Percentiles rank a stretch among this genome's conserved stretches.
Conservation (phyloP, 768 basidiomycete genomes). For the Russula lepida region DNA sequence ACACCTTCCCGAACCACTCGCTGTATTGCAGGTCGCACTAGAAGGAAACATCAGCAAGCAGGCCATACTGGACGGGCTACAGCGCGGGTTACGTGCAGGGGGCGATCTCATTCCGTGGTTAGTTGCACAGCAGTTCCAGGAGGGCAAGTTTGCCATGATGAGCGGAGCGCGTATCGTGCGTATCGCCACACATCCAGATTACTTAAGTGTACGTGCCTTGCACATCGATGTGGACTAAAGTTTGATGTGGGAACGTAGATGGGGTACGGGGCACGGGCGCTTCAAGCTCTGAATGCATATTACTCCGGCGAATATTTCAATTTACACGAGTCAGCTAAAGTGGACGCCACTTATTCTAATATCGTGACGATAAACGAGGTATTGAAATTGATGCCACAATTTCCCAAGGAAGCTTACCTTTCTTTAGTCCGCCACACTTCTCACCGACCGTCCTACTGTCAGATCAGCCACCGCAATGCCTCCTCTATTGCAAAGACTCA, state of each 20-base stretch:
- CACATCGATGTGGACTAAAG: conserved; percentile 3
- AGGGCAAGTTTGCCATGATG: conserved; percentile 84
- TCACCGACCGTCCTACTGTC: conserved; percentile 71
- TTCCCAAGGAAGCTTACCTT: neutral
- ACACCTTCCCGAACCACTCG: conserved; percentile 90
- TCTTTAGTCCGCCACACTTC: conserved; percentile 43
- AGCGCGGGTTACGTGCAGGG: conserved; percentile 74
- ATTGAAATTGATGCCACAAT: conserved; percentile 16
- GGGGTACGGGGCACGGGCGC: conserved; percentile 90
- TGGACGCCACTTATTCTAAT: conserved; percentile 54
- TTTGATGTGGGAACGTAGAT: conserved; percentile 44
- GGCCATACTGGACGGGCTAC: conserved; percentile 77
- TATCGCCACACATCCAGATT: conserved; percentile 94
- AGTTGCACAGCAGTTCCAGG: conserved; percentile 91
- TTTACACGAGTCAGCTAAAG: conserved; percentile 56
- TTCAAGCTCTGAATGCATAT: conserved; percentile 81
- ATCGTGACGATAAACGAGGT: conserved; percentile 42
- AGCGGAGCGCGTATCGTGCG: conserved; percentile 89
- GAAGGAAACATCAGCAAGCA: conserved; percentile 88
- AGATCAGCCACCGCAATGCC: conserved; percentile 78
- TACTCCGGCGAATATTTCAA: conserved; percentile 91
- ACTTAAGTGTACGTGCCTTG: conserved; percentile 59
- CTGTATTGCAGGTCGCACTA: conserved; percentile 90
- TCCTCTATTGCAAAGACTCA: conserved; percentile 81
- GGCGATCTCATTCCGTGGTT: conserved; percentile 99